These are phyloP conservation scores for Fusarium napiforme DNA, from an alignment of 2,329 filamentous ascomycete genomes.

Conservation along the genomic window DNA sequence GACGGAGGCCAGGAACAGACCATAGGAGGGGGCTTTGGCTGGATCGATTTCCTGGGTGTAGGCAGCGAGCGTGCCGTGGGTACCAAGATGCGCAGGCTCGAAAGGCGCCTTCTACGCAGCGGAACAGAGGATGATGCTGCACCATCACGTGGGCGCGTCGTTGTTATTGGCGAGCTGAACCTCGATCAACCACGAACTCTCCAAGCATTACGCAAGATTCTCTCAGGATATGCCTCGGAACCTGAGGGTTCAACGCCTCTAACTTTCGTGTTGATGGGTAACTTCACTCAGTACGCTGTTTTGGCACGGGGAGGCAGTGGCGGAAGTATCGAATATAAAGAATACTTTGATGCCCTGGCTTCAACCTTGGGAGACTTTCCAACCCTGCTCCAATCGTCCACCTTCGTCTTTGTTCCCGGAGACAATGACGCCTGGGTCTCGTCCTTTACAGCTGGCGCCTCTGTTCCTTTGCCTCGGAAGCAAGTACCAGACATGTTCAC, in stretches of 20 bases:
- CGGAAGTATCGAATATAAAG: conserved; percentile 95
- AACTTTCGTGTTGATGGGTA: conserved; percentile 85
- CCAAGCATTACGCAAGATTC: conserved; percentile 81
- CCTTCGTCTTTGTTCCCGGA: conserved; percentile 92
- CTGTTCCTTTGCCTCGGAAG: conserved; percentile 75
- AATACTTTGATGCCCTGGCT: conserved; percentile 90
- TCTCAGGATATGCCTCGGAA: conserved; percentile 77
- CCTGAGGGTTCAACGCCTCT: conserved; percentile 75
- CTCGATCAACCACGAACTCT: conserved; percentile 86
- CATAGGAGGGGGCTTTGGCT: conserved; percentile 87
- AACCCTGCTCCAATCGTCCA: conserved; percentile 78
- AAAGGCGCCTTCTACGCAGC: conserved; percentile 71
- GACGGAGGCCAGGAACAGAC: conserved; percentile 69
- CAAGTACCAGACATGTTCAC: conserved; percentile 90
- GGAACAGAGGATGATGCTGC: conserved; percentile 49
- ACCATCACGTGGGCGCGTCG: conserved; percentile 63
- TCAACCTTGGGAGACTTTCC: conserved; percentile 86
- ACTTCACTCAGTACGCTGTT: conserved; percentile 77
- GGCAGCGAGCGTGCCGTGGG: conserved; percentile 90
- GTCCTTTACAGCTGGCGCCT: conserved; percentile 80
- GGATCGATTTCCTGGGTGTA: conserved; percentile 94
- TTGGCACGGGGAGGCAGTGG: conserved; percentile 76
- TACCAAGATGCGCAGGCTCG: conserved; percentile 82
- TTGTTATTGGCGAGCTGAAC: conserved; percentile 87
- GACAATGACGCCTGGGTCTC: conserved; percentile 99